A percentile compares a stretch with the other conserved stretches of the same genome.
Conservation (phyloP, 306 rosid species). For the Rosa lucieae region DNA sequence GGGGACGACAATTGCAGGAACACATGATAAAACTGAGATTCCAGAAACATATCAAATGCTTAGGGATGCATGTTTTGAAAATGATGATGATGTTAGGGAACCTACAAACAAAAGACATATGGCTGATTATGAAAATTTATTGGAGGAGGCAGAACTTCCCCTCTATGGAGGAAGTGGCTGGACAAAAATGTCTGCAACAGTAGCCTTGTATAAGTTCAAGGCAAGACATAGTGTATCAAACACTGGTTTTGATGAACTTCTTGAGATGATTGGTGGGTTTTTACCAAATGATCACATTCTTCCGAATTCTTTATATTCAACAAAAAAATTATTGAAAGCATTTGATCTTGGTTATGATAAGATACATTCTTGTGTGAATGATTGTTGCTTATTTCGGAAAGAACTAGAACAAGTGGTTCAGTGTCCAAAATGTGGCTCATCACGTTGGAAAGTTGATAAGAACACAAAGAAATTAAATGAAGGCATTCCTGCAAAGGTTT, state of each 20-base stretch:
- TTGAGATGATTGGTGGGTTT: background rate
- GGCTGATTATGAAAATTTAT: too few relatives aligned
- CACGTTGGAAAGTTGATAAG: slow-evolving; percentile 1
- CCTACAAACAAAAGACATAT: too few relatives aligned
- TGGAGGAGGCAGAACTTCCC: too few relatives aligned
- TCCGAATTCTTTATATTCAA: background rate
- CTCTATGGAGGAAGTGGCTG: too few relatives aligned
- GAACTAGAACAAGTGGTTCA: too few relatives aligned
- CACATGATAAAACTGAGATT: too few relatives aligned
- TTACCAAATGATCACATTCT: background rate
- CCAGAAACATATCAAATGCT: too few relatives aligned
- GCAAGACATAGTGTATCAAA: background rate
- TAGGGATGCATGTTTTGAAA: too few relatives aligned
- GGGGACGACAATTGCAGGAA: too few relatives aligned
- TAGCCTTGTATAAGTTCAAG: background rate
- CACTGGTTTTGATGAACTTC: background rate
- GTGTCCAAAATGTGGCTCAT: too few relatives aligned
- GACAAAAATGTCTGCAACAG: background rate
- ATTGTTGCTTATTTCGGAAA: slow-evolving; percentile 9
- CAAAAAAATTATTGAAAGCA: background rate
- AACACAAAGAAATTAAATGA: background rate
- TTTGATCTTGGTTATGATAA: slow-evolving; percentile 13
- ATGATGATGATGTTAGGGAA: too few relatives aligned
- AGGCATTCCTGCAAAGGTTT: background rate
- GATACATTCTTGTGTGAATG: background rate